Evolutionary conservation across 23 red algal genomes (phyloP).

Genomic region (Gracilaria caudata): DNA sequence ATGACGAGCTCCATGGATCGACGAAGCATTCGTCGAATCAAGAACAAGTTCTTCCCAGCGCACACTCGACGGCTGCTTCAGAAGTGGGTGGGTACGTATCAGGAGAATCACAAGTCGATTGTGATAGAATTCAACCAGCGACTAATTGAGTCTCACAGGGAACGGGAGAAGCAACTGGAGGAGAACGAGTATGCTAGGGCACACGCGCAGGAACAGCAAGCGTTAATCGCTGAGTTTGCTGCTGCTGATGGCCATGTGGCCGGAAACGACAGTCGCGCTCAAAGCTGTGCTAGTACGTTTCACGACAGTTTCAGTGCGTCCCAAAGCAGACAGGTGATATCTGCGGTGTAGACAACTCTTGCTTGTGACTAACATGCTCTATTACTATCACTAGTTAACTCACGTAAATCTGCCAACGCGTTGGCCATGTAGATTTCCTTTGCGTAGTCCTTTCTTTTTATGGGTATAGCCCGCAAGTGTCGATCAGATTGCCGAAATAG

Average conservation of each 20-base stretch:
- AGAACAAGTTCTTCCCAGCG: slow-evolving; percentile 26
- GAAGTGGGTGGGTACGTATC: slow-evolving; percentile 11
- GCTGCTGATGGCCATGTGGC: neutral
- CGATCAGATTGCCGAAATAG: too few relatives aligned
- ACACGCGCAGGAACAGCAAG: neutral
- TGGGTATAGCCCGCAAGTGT: too few relatives aligned
- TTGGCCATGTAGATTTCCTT: neutral
- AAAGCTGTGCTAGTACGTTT: slow-evolving; percentile 41
- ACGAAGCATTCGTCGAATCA: slow-evolving; percentile 19
- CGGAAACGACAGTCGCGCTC: slow-evolving; percentile 20
- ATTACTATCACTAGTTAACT: neutral
- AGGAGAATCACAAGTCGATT: slow-evolving; percentile 36
- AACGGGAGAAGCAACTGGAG: slow-evolving; percentile 41
- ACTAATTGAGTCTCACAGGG: slow-evolving; percentile 6
- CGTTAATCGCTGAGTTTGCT: neutral
- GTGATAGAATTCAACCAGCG: slow-evolving; percentile 43
- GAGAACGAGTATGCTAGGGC: slow-evolving; percentile 46
- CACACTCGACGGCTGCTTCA: neutral
- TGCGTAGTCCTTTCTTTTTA: too few relatives aligned
- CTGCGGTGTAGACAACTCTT: neutral
- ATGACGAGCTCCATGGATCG: slow-evolving; percentile 43
- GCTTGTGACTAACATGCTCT: neutral
- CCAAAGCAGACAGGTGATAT: slow-evolving; percentile 6
- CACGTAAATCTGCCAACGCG: neutral
- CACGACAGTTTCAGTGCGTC: slow-evolving; percentile 33